Base-by-base conservation (phyloP, 345 rosid species). In the Tarenaya hassleriana region DNA sequence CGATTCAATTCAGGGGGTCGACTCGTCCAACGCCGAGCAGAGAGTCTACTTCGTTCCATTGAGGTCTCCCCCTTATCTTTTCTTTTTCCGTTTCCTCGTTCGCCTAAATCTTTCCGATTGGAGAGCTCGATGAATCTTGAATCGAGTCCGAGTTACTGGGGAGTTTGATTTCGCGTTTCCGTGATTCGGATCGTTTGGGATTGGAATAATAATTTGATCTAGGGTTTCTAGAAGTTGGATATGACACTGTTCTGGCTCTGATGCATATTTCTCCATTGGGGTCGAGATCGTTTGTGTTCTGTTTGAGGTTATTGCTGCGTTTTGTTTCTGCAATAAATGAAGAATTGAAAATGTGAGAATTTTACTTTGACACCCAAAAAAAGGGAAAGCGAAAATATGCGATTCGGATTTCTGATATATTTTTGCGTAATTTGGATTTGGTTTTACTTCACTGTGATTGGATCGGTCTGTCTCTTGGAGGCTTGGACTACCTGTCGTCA, bases 41-140 rank as follows among this genome's bases (percentile, higher is more conserved):
- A 81, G 95, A 21, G 79, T 92, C 70, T 88, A 88, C 84, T 80
- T 88, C 63, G 97, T 85, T 20, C 94, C 98, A 8, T 70, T 67
- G 67, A 81, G 95, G 97, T 17, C 34, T 31, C 52, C 43, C 10
- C 33, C 24, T 52, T 43, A 10, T 16, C 8, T 58, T 21, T 10
- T 48, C 16, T n/a, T 16, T 51, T 16, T 7, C 55, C 27, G 40
- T 14, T 24, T 19, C 37, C 54, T 1, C 38, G 41, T 55, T 16
- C 35, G 47, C 24, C 33, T 8, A 45, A 0, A 39, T 14, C 29
- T 1, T 46, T 33, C 6, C 27, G 60, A 50, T 63, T 15, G 52
- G 60, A 42, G 52, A 60, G 39, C 60, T 51, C 52, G 34, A 16
- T 44, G 58, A 47, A 57, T 69, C n/a, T 62, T 62, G 52, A 54